Evolutionary conservation across 331 rosid species (phyloP).

Genomic region (Malus hybrid): DNA sequence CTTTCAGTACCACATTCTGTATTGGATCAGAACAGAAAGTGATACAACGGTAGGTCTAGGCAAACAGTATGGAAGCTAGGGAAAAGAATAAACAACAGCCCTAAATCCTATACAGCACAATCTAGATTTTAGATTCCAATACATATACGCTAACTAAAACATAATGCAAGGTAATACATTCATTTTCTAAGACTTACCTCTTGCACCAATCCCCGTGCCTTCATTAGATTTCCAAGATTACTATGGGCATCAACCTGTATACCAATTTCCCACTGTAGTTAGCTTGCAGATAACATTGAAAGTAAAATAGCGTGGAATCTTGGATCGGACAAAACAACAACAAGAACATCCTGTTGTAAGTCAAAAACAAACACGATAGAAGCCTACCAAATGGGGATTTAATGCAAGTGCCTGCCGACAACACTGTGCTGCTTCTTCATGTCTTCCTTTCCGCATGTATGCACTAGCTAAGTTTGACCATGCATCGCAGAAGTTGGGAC

Average conservation of each 20-base stretch:
- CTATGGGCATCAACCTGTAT: slow-evolving; percentile 96
- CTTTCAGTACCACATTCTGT: neutral
- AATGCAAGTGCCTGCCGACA: slow-evolving; percentile 97
- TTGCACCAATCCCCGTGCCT: slow-evolving; percentile 92
- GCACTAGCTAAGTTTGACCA: slow-evolving; percentile 99
- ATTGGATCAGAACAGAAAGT: neutral
- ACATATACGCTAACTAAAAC: neutral
- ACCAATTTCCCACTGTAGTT: slow-evolving; percentile 1
- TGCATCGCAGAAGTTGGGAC: slow-evolving; percentile 95
- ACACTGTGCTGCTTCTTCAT: slow-evolving; percentile 93
- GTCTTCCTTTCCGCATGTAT: slow-evolving; percentile 96
- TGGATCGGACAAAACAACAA: neutral
- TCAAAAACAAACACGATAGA: neutral
- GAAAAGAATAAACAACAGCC: neutral
- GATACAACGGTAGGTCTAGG: slow-evolving; percentile 5
- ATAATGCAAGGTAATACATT: neutral
- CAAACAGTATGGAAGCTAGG: slow-evolving; percentile 1
- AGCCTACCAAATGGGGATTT: slow-evolving; percentile 77
- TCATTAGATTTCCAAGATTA: slow-evolving; percentile 95
- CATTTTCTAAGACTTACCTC: slow-evolving; percentile 57
- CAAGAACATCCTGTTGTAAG: neutral
- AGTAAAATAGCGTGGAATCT: neutral
- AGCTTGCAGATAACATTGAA: neutral
- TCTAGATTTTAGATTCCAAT: neutral
- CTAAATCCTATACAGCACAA: neutral